Percentiles rank a stretch among this genome's conserved stretches.
These are phyloP conservation scores for Ciborinia camelliae DNA, from an alignment of 2,329 filamentous ascomycete species.

Conservation along the genomic window DNA sequence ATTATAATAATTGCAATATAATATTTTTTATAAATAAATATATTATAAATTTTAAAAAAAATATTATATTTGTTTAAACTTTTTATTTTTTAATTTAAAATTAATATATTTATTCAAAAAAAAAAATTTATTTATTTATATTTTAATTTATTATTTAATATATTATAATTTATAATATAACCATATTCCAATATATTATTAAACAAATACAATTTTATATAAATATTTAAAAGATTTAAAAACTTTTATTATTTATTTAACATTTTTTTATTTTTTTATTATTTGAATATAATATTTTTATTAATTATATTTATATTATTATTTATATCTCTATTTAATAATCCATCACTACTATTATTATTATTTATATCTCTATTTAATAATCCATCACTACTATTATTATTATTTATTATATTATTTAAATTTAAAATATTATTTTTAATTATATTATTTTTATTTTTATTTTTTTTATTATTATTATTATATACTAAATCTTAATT, in stretches of 20 bases:
- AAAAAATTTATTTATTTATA: background rate
- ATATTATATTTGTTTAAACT: background rate
- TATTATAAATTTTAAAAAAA: background rate
- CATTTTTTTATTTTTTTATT: background rate
- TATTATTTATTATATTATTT: no score
- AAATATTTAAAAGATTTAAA: background rate
- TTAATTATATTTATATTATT: background rate
- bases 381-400: no score
- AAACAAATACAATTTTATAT: background rate
- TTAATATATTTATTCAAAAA: background rate
- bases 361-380: background rate
- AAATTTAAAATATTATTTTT: no score
- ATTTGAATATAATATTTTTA: background rate
- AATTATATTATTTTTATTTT: no score
- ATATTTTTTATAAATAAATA: background rate
- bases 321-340: no score
- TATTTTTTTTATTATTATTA: no score
- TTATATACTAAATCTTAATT: no score
- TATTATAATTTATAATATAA: constrained; percentile 2
- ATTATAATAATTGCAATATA: background rate
- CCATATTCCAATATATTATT: background rate
- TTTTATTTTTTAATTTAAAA: background rate
- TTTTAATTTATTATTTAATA: background rate
- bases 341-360: no score
- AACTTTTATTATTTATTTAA: constrained; percentile 1